Evolutionary conservation across 2,329 filamentous ascomycete species (phyloP), one percentile per base, ranked within the genome.

Genomic region (Nigrospora sphaerica): DNA sequence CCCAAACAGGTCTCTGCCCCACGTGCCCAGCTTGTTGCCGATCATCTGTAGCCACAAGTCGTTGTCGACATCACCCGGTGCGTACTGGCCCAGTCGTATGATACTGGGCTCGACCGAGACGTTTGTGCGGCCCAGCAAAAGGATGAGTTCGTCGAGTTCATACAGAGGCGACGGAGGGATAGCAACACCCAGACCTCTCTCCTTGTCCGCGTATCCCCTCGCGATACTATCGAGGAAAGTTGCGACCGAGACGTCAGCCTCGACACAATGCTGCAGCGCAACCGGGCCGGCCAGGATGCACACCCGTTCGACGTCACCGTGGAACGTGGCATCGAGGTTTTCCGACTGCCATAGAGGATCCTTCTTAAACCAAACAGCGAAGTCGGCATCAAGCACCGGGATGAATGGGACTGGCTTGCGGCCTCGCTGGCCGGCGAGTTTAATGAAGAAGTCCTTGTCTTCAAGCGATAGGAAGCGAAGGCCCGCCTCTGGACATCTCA

Each of bases 351-450:
- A 98, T 6, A 98, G 78, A 1, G 93, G 97, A 66, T 98, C 93
- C 75, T 98, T 98, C 83, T 98, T 98, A 85, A 98, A 98, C 74
- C 88, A 98, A 70, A 95, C 95, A 64, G 98, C 93, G 55, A 98
- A 98, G 63, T 92, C 95, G 52, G 95, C 90, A 58, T 98, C 93
- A n/a, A 98, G 77, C 14, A 86, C 77, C 5, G 93, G 93, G 32
- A 98, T 90, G 64, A 98, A 98, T 1, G 92, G 93, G 31, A 95
- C 88, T 2, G 93, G 93, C 78, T 98, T 98, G 74, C 97, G 93
- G 34, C 85, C 86, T 39, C 86, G 88, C 33, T 89, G 84, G 70
- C 92, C 84, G 76, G 91, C 97, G 37, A 97, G 83, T 19, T 95
- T 76, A 45, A 98, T 69, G 76, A 98, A 97, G 70, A 96, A 86